A percentile compares a stretch with the other conserved stretches of the same genome.
These are phyloP conservation scores for Rhizopus microsporus DNA, from an alignment of 371 early-diverging fungal species.

Conservation along the genomic window DNA sequence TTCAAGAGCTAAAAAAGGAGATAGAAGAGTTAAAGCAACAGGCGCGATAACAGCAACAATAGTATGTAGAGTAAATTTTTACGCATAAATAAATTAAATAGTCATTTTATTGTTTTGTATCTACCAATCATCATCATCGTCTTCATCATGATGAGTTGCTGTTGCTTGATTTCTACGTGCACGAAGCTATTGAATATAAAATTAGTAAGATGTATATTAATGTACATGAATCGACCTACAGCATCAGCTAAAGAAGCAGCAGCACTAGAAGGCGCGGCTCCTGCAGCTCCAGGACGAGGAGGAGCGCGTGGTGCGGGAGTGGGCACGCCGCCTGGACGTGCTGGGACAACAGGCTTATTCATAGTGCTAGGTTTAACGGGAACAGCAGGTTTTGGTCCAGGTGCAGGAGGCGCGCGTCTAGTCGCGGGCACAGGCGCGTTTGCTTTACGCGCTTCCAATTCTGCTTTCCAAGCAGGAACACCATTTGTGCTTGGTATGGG, in stretches of 20 bases:
- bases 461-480: slow-evolving; percentile 57
- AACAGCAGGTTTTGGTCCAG: slow-evolving; percentile 50
- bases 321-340: slow-evolving; percentile 43
- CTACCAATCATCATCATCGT: slow-evolving; percentile 22
- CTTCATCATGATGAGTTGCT: slow-evolving; percentile 21
- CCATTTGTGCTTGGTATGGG: slow-evolving; percentile 13
- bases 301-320: slow-evolving; percentile 41
- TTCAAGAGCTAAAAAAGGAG: slow-evolving; percentile 1
- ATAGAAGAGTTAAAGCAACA: neutral
- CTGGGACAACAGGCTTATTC: slow-evolving; percentile 53
- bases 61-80: too few relatives aligned
- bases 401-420: slow-evolving; percentile 49
- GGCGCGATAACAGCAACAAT: neutral
- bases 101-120: neutral
- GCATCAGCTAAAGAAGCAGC: slow-evolving; percentile 51
- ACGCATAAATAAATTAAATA: too few relatives aligned
- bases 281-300: slow-evolving; percentile 44
- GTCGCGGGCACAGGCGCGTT: slow-evolving; percentile 50
- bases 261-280: slow-evolving; percentile 36
- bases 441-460: slow-evolving; percentile 55
- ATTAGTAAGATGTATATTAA: neutral
- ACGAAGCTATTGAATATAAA: slow-evolving; percentile 18
- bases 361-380: slow-evolving; percentile 47
- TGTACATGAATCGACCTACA: slow-evolving; percentile 31
- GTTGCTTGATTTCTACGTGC: slow-evolving; percentile 30